These are phyloP conservation scores for Blastobotrys ciferrii DNA, from an alignment of 1,139 yeast genomes.

Conservation along the genomic window DNA sequence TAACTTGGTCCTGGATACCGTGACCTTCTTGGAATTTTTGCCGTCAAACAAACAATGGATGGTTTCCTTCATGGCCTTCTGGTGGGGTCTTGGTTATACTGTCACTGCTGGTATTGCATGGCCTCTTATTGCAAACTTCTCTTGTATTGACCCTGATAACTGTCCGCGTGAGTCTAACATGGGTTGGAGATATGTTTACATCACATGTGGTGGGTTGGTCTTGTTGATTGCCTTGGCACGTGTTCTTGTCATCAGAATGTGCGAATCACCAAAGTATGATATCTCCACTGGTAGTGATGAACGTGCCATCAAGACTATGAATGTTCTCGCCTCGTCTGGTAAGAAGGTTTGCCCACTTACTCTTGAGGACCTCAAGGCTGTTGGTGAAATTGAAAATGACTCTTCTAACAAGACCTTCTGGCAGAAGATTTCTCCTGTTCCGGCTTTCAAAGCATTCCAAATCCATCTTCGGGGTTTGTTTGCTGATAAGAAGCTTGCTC, in stretches of 20 bases:
- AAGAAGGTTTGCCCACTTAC: constrained; percentile 26
- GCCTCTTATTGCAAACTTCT: constrained; percentile 52
- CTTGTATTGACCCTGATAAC: constrained; percentile 43
- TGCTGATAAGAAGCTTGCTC: constrained; percentile 41
- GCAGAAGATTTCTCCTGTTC: constrained; percentile 19
- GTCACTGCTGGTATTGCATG: constrained; percentile 54
- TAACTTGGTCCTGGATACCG: constrained; percentile 58
- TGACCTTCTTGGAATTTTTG: constrained; percentile 57
- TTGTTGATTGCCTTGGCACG: constrained; percentile 49
- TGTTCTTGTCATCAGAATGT: constrained; percentile 46
- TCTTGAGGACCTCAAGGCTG: constrained; percentile 44
- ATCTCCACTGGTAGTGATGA: constrained; percentile 53
- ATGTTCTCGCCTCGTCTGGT: constrained; percentile 27
- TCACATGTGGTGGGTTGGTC: constrained; percentile 53
- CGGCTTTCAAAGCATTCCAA: constrained; percentile 19
- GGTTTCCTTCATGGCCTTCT: constrained; percentile 54
- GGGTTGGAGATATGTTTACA: constrained; percentile 64
- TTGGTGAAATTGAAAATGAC: constrained; percentile 34
- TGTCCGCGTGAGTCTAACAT: constrained; percentile 50
- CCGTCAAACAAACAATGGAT: constrained; percentile 55
- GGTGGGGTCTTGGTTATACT: constrained; percentile 66
- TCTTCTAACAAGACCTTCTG: constrained; percentile 16
- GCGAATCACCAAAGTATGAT: constrained; percentile 59
- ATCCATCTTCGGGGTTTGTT: constrained; percentile 37
- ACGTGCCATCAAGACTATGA: constrained; percentile 39